A percentile compares a stretch with the other conserved stretches of the same genome.
These are phyloP conservation scores for Ascochyta clinopodiicola DNA, from an alignment of 2,329 filamentous ascomycete genomes.

Conservation along the genomic window DNA sequence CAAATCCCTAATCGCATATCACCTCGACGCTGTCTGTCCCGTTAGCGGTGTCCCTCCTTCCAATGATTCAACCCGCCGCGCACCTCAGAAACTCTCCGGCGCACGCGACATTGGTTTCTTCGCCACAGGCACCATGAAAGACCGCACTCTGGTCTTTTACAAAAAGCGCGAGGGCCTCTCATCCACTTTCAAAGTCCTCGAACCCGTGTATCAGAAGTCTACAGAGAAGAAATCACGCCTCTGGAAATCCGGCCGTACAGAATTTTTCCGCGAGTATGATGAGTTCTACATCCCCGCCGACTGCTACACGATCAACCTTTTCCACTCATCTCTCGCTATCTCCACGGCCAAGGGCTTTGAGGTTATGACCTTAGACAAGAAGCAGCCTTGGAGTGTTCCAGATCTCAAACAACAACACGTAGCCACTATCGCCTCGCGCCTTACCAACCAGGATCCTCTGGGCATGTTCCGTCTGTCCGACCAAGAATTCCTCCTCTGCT, in stretches of 20 bases:
- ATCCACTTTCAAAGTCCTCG: slow-evolving; percentile 95
- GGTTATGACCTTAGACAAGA: slow-evolving; percentile 95
- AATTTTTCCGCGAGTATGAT: slow-evolving; percentile 97
- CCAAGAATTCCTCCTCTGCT: slow-evolving; percentile 82
- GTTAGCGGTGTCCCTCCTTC: slow-evolving; percentile 62
- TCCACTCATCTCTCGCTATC: slow-evolving; percentile 92
- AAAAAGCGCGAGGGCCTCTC: slow-evolving; percentile 93
- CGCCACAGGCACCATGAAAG: slow-evolving; percentile 95
- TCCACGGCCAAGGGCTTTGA: slow-evolving; percentile 92
- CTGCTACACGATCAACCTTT: slow-evolving; percentile 93
- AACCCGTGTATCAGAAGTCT: slow-evolving; percentile 93
- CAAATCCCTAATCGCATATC: slow-evolving; percentile 89
- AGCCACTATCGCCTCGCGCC: slow-evolving; percentile 81
- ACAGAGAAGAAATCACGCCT: slow-evolving; percentile 80
- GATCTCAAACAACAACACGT: slow-evolving; percentile 81
- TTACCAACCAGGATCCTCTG: slow-evolving; percentile 82
- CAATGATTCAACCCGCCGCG: slow-evolving; percentile 77
- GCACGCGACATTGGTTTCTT: slow-evolving; percentile 97
- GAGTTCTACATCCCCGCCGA: slow-evolving; percentile 98
- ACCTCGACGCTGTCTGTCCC: slow-evolving; percentile 80
- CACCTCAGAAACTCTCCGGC: slow-evolving; percentile 87
- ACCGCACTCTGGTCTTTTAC: slow-evolving; percentile 92
- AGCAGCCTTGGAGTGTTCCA: slow-evolving; percentile 91
- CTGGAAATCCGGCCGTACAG: slow-evolving; percentile 76
- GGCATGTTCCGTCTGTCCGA: slow-evolving; percentile 95